A percentile compares a stretch with the other conserved stretches of the same genome.
Evolutionary conservation across 2,329 filamentous ascomycete species (phyloP).

Genomic region (Periconia macrospinosa): DNA sequence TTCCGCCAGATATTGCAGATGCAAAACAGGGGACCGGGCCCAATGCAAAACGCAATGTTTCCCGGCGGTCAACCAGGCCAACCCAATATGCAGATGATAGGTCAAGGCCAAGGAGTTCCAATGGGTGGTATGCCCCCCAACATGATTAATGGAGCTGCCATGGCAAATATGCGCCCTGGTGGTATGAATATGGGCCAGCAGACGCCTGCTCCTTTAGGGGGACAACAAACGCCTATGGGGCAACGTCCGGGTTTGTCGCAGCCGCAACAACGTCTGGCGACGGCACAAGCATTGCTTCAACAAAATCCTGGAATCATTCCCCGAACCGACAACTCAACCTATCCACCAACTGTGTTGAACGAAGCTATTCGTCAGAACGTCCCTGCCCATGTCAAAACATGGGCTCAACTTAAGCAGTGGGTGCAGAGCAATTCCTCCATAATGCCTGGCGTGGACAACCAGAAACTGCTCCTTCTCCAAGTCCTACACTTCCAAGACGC

Average conservation of each 20-base stretch:
- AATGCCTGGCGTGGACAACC: slow-evolving; percentile 25
- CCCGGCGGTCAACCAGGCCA: slow-evolving; percentile 19
- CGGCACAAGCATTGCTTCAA: slow-evolving; percentile 30
- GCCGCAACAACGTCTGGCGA: slow-evolving; percentile 26
- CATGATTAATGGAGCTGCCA: slow-evolving; percentile 32
- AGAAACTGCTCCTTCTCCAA: slow-evolving; percentile 40
- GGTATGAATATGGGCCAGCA: slow-evolving; percentile 32
- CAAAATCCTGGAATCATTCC: slow-evolving; percentile 39
- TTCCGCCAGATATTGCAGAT: slow-evolving; percentile 32
- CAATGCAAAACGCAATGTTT: slow-evolving; percentile 25
- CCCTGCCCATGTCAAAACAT: slow-evolving; percentile 56
- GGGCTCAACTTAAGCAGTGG: slow-evolving; percentile 61
- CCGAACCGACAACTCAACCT: slow-evolving; percentile 33
- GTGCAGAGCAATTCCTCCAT: slow-evolving; percentile 48
- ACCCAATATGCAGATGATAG: slow-evolving; percentile 36
- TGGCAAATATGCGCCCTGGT: slow-evolving; percentile 22
- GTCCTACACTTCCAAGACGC: slow-evolving; percentile 49
- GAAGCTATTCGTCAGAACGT: slow-evolving; percentile 32
- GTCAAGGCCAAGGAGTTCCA: slow-evolving; percentile 25
- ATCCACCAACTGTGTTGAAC: slow-evolving; percentile 33
- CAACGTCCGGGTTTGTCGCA: slow-evolving; percentile 27
- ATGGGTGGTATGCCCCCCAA: slow-evolving; percentile 25
- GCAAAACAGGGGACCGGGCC: slow-evolving; percentile 23
- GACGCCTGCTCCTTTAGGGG: slow-evolving; percentile 21
- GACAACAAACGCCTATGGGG: slow-evolving; percentile 26